These are phyloP conservation scores for Neurospora cerealis DNA, from an alignment of 495 filamentous ascomycete genomes.

Conservation along the genomic window DNA sequence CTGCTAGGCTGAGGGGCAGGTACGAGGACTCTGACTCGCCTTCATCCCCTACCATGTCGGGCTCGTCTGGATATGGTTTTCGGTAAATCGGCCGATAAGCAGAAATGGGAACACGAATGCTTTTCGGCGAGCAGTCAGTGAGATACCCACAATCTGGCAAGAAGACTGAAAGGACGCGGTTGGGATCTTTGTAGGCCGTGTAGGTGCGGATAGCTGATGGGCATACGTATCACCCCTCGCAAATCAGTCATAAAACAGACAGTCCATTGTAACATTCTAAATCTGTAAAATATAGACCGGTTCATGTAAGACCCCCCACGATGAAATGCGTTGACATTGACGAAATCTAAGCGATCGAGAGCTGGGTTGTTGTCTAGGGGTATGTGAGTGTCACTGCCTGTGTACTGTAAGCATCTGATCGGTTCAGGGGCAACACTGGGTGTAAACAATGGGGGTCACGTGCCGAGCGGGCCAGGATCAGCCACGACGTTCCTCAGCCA, in stretches of 20 bases:
- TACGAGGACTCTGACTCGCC: neutral
- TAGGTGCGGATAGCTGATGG: neutral
- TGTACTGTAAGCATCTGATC: neutral
- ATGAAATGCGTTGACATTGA: neutral
- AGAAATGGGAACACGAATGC: neutral
- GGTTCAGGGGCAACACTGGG: neutral
- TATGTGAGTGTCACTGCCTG: neutral
- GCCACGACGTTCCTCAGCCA: neutral
- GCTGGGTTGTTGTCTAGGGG: neutral
- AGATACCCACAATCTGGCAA: neutral
- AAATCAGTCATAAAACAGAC: neutral
- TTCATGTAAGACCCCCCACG: neutral
- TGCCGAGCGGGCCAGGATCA: neutral
- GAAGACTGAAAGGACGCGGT: neutral
- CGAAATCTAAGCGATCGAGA: neutral
- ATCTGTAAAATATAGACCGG: neutral
- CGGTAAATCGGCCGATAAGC: neutral
- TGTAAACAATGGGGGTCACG: neutral
- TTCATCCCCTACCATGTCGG: neutral
- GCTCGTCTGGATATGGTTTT: slow-evolving; percentile 1
- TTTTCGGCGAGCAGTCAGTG: neutral
- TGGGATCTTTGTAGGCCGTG: neutral
- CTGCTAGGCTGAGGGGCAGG: neutral
- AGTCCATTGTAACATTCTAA: neutral
- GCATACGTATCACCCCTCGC: neutral